phyloP scores from a whole-genome alignment of 2,329 filamentous ascomycete species.

The Aspergillus amoenus region DNA sequence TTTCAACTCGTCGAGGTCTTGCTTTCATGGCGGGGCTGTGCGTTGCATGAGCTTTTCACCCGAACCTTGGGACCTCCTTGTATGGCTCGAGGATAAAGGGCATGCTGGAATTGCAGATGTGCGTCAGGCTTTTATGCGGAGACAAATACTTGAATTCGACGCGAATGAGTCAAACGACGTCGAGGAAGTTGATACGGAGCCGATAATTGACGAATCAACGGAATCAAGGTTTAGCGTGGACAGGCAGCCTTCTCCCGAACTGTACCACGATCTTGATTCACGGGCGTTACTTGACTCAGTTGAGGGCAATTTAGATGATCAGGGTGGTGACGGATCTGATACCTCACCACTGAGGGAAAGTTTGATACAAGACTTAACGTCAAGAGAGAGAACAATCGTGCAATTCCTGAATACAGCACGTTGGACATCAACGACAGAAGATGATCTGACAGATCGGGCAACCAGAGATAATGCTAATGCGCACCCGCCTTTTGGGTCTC shows the following conservation, averaged over 20 bases:
- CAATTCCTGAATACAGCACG: slow-evolving; percentile 44
- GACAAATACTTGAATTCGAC: slow-evolving; percentile 44
- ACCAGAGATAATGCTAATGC: slow-evolving; percentile 24
- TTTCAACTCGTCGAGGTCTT: slow-evolving; percentile 74
- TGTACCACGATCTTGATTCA: slow-evolving; percentile 22
- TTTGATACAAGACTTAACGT: slow-evolving; percentile 39
- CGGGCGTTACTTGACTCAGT: slow-evolving; percentile 26
- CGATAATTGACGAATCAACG: slow-evolving; percentile 28
- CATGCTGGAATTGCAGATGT: slow-evolving; percentile 49
- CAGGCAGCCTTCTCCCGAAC: slow-evolving; percentile 15
- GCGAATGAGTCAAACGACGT: slow-evolving; percentile 30
- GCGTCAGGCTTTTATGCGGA: slow-evolving; percentile 45
- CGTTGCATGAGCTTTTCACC: slow-evolving; percentile 91
- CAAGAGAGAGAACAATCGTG: slow-evolving; percentile 44
- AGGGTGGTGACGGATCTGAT: slow-evolving; percentile 22
- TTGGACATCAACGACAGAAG: slow-evolving; percentile 37
- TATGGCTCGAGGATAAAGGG: slow-evolving; percentile 86
- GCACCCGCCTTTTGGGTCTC: slow-evolving; percentile 27
- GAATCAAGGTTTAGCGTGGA: slow-evolving; percentile 26
- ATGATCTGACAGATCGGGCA: slow-evolving; percentile 29
- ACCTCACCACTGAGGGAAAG: slow-evolving; percentile 34
- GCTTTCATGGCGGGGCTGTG: slow-evolving; percentile 72
- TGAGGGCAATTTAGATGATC: slow-evolving; percentile 24
- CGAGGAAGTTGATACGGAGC: slow-evolving; percentile 34
- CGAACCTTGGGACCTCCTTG: slow-evolving; percentile 82